Evolutionary conservation across 169 alveolate genomes (phyloP).

Genomic region (Plasmodium adleri): DNA sequence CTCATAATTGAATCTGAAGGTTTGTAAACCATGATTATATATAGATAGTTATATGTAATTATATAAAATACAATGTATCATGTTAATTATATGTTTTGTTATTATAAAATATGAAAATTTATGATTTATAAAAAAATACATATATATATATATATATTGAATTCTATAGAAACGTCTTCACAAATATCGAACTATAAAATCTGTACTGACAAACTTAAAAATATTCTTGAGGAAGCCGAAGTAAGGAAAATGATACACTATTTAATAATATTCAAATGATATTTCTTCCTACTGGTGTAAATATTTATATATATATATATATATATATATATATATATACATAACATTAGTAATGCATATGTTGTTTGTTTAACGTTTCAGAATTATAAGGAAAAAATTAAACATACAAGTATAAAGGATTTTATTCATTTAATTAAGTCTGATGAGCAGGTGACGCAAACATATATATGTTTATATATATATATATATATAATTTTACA

Average conservation of each 20-base stretch:
- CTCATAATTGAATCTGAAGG: conserved; percentile 70
- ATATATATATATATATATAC: not conserved
- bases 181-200: conserved; percentile 68
- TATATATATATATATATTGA: not conserved
- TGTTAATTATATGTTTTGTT: too few species aligned
- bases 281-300: not conserved
- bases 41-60: not conserved
- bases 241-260: conserved; percentile 3
- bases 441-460: conserved; percentile 37
- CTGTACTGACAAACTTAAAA: conserved; percentile 34
- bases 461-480: not conserved
- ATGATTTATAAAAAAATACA: not conserved
- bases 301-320: too few species aligned
- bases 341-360: not conserved
- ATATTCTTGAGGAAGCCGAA: conserved; percentile 60
- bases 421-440: conserved; percentile 46
- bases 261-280: not conserved
- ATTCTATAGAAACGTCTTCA: conserved; percentile 42
- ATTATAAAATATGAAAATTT: too few species aligned
- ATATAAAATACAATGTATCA: too few species aligned
- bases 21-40: not conserved
- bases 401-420: conserved; percentile 29
- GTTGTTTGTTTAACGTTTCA: not conserved
- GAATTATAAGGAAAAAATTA: conserved; percentile 59
- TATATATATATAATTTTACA: not conserved